Percentiles rank a stretch among this genome's conserved stretches.
Conservation (phyloP, 305 asterid genomes). For the Fraxinus dipetala region DNA sequence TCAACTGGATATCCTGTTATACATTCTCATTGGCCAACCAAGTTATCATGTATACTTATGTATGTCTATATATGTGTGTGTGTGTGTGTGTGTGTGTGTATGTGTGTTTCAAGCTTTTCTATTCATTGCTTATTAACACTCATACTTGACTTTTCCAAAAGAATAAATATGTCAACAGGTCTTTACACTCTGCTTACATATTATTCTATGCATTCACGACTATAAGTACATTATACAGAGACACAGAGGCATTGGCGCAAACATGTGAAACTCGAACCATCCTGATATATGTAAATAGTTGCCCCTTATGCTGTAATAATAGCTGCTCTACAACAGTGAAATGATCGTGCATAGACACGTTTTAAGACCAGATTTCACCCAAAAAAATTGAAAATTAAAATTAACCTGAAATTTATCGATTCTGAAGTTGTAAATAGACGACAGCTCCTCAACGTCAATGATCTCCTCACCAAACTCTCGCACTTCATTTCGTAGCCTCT, state of each 20-base stretch:
- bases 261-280: not conserved
- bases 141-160: not conserved
- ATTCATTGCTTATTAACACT: not conserved
- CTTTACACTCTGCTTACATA: not conserved
- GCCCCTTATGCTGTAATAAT: not conserved
- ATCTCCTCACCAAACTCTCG: constrained; percentile 86
- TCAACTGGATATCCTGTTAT: not conserved
- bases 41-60: not conserved
- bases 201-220: not conserved
- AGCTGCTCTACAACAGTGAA: not conserved
- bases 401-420: constrained; percentile 95
- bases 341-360: not conserved
- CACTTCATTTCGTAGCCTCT: constrained; percentile 78
- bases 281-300: not conserved
- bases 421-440: constrained; percentile 79
- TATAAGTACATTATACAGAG: not conserved
- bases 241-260: constrained; percentile 15
- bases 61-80: too few relatives aligned
- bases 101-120: not conserved
- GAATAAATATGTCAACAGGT: not conserved
- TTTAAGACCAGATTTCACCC: not conserved
- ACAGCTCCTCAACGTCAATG: constrained; percentile 76
- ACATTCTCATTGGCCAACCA: not conserved
- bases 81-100: too few relatives aligned
- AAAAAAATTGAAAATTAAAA: not conserved